Evolutionary conservation across 306 rosid species (phyloP), one percentile per base, ranked within the genome.

Genomic region (Boehmeria nivea): DNA sequence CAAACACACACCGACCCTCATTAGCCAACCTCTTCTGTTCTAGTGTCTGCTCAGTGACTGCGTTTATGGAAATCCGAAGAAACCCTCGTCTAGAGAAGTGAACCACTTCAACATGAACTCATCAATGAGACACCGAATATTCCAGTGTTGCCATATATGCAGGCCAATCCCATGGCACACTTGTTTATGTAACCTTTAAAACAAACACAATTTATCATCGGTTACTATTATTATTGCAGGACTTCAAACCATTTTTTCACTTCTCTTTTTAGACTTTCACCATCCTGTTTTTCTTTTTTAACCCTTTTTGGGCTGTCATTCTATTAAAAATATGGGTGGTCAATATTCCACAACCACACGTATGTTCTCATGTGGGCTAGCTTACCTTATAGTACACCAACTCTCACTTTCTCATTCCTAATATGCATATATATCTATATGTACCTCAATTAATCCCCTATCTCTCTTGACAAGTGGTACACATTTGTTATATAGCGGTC

Each of bases 401-500:
- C 56, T 22, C 31, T 48, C 51, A 17, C 51, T 20, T 22, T 45
- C 51, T 47, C 52, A 4, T n/a, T 48, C 24, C 8, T 48, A 13
- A 48, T 48, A 22, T 21, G 24, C 16, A 23, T 25, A 50, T 14
- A 50, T 6, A 50, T 68, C 24, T 14, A n/a, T n/a, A n/a, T n/a
- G n/a, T n/a, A n/a, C n/a, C n/a, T n/a, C n/a, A n/a, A n/a, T n/a
- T 10, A 26, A 20, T 3, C 14, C 1, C 39, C 53, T 42, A 15
- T 39, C 19, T 42, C 22, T 26, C 27, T n/a, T 1, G 42, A 8
- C 26, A 6, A 39, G 54, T 15, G 28, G 42, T 54, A 28, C 15
- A 16, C 6, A 6, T 60, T 61, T 72, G 70, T 62, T 57, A 54
- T 21, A n/a, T 61, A 62, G 70, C 48, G 70, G 70, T 62, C 59